Evolutionary conservation across 2,329 filamentous ascomycete genomes (phyloP).

Genomic region (Talaromyces sp.): DNA sequence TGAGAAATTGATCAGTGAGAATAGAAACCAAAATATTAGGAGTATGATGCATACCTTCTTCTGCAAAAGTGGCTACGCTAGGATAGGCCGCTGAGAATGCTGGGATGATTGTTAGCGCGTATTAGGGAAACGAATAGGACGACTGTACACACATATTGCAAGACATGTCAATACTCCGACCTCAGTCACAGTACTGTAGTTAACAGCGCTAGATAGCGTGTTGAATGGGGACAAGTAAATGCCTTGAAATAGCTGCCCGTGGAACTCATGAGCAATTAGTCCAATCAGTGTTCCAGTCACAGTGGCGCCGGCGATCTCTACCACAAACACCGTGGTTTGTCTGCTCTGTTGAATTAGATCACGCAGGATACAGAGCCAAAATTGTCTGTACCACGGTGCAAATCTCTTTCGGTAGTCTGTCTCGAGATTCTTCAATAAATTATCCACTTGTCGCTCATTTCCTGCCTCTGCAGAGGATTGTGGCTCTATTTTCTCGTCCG

Average conservation of each 20-base stretch:
- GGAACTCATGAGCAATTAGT: not conserved
- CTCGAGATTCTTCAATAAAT: no score
- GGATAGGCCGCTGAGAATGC: not conserved
- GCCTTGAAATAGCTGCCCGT: not conserved
- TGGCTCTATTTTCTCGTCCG: no score
- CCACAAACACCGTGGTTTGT: not conserved
- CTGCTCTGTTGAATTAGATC: not conserved
- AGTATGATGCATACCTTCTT: slow-evolving; percentile 51
- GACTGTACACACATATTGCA: not conserved
- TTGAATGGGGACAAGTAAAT: slow-evolving; percentile 38
- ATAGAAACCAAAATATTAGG: no score
- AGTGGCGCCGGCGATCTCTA: not conserved
- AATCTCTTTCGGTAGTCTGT: no score
- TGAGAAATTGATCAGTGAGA: no score
- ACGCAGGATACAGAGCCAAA: not conserved
- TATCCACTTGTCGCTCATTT: no score
- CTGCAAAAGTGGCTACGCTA: slow-evolving; percentile 36
- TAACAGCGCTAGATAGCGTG: slow-evolving; percentile 55
- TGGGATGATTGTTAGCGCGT: not conserved
- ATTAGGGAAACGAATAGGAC: not conserved
- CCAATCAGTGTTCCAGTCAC: slow-evolving; percentile 23
- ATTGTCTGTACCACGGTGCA: not conserved
- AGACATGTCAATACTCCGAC: not conserved
- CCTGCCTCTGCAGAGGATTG: no score
- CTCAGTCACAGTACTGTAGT: slow-evolving; percentile 31